These are phyloP conservation scores for Pyrrhoderma lamaoense DNA, from an alignment of 1,284 basidiomycete species.

Conservation along the genomic window DNA sequence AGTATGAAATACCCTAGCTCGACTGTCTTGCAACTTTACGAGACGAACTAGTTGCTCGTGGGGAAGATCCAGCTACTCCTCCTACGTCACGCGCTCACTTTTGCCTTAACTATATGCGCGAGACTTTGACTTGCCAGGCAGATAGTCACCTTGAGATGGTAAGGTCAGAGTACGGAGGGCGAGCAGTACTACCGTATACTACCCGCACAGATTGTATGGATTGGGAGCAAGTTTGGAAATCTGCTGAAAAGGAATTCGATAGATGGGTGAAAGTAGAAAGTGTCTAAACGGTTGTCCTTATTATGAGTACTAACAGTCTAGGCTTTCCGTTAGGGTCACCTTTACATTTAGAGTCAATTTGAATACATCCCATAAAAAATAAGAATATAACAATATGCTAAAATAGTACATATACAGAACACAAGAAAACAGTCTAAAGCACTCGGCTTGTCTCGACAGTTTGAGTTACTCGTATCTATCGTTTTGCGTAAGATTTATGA, in stretches of 20 bases:
- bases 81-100: constrained; percentile 1
- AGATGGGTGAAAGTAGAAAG: not conserved
- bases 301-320: too few species aligned
- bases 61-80: not conserved
- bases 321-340: too few species aligned
- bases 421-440: too few species aligned
- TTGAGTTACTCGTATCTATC: too few species aligned
- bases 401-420: too few species aligned
- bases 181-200: constrained; percentile 8
- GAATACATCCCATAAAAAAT: too few species aligned
- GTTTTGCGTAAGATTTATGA: too few species aligned
- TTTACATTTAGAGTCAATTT: too few species aligned
- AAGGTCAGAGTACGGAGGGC: constrained; percentile 10
- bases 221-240: constrained; percentile 7
- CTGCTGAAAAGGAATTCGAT: constrained; percentile 7
- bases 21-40: constrained; percentile 8
- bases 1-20: not conserved
- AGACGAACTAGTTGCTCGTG: not conserved
- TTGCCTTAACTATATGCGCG: constrained; percentile 11
- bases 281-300: too few species aligned
- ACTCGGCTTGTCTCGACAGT: too few species aligned
- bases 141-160: constrained; percentile 13
- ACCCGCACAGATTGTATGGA: constrained; percentile 10
- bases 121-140: constrained; percentile 6
- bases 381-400: too few species aligned